Percentiles rank a stretch among this genome's conserved stretches.
Evolutionary conservation across 495 filamentous ascomycete genomes (phyloP).

Genomic region (Penicillium daleae): DNA sequence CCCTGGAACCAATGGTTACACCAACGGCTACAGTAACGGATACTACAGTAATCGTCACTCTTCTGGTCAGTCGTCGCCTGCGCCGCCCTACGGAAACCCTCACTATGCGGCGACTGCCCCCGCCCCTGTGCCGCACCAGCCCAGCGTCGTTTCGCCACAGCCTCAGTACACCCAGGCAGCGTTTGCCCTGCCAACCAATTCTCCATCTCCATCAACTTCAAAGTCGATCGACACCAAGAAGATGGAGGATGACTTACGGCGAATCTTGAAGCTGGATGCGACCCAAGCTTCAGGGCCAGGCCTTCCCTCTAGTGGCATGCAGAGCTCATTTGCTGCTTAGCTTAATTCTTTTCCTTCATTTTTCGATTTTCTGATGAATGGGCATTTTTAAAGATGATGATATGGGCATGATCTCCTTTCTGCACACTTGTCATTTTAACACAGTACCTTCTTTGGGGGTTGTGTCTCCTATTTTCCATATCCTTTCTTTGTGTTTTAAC

Average conservation of each 20-base stretch:
- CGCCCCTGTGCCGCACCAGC: conserved; percentile 13
- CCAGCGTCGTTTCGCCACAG: conserved; percentile 27
- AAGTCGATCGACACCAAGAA: conserved; percentile 43
- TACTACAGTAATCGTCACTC: conserved; percentile 10
- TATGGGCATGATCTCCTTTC: conserved; percentile 9
- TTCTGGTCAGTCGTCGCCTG: conserved; percentile 17
- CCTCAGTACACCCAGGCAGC: conserved; percentile 30
- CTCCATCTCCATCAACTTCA: conserved; percentile 32
- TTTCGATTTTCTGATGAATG: neutral
- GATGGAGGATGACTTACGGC: conserved; percentile 59
- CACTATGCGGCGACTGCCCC: conserved; percentile 10
- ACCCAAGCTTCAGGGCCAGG: conserved; percentile 19
- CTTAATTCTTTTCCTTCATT: neutral
- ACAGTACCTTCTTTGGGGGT: conserved; percentile 5
- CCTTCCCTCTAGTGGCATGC: conserved; percentile 38
- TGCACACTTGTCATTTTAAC: conserved; percentile 5
- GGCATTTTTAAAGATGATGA: conserved; percentile 12
- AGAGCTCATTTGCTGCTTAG: conserved; percentile 41
- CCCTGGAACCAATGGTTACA: conserved; percentile 16
- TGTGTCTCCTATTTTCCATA: neutral
- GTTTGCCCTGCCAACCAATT: conserved; percentile 28
- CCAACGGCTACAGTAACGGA: conserved; percentile 7
- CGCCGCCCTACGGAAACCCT: conserved; percentile 12
- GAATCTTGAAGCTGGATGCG: conserved; percentile 55
- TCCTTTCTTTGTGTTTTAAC: conserved; percentile 10